Base-by-base conservation (phyloP, 78 protist genomes). In the Mastigamoeba balamuthi region DNA sequence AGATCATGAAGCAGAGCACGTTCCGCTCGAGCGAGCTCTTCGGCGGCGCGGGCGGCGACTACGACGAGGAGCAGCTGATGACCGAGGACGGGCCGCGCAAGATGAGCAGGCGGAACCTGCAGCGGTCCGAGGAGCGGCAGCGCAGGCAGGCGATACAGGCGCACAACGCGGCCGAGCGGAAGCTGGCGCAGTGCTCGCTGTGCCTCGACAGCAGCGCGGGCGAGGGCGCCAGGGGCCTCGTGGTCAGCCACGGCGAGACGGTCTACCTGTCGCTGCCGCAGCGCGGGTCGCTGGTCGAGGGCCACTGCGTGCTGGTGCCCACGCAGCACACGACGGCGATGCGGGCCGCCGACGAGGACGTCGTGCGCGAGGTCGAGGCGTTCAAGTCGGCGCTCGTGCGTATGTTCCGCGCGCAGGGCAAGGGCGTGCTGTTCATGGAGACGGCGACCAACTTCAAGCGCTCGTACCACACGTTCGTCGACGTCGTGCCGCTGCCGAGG, bases 281-380 rank as follows among this genome's bases (percentile, higher is more conserved):
- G 4, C 5, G 81, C 25, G 72, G 74, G 4, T 30, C 7, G 29
- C 35, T 82, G 6, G 63, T 58, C 44, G 40, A 40, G 36, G 86
- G 86, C 36, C 92, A 87, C 43, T 84, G 89, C 69, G 74, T 72
- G 25, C 70, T 87, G 25, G 82, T 83, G n/a, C 89, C 92, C 1
- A 27, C 68, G 3, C 40, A 40, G 8, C 88, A 85, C 37, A 27
- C 43, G 4, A 1, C 72, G 0, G 27, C 88, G 6, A 43, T 30
- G 2, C 43, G 25, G 0, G 76, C 7, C 23, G 72, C 81, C 2
- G 80, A 67, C 35, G 86, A 79, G 44, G 4, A 40, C 28, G 48
- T 9, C 28, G 35, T 35, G 35, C 72, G 28, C 1, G 27, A 25
- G 38, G 4, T 44, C 17, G 70, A 72, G 40, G 67, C 68, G 39